Evolutionary conservation across 768 basidiomycete species (phyloP), one percentile per base, ranked within the genome.

Genomic region (Pisolithus tinctorius): DNA sequence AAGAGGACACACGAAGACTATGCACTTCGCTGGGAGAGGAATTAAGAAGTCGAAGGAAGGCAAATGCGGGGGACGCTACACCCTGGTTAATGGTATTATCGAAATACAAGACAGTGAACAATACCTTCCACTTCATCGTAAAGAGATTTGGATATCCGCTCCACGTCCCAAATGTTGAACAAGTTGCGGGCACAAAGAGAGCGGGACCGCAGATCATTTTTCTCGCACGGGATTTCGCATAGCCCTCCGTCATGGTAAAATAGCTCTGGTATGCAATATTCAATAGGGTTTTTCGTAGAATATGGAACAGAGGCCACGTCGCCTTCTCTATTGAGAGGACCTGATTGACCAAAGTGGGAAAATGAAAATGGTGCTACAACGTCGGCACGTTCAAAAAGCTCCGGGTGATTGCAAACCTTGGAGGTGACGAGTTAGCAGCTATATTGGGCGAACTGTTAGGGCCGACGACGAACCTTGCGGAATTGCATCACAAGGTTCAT

Each of bases 401-500:
- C 95, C 0, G 96, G 96, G 59, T 99, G 96, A 61, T 97, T 98
- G 77, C 95, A 98, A 56, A 95, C 92, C 88, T 90, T 46, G 9
- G 13, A 25, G 4, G 29, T 29, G 30, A 47, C 37, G 7, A 30
- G 25, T 39, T 29, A 57, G 16, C 60, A 49, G 53, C 31, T 47
- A 43, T 20, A 20, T 23, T 17, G 7, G n/a, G 3, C 14, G 34
- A 34, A 45, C 7, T 2, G 6, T 45, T n/a, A 23, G 39, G 40
- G 45, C 13, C 30, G 2, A 34, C 13, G 34, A 51, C 69, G 26
- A 49, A 89, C 92, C 77, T 99, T 99, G 58, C 96, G 85, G 77
- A 98, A 98, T 67, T 99, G 96, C 96, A 99, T 99, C 55, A 99
- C 96, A 54, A 99, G 79, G 69, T 98, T 99, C 95, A 98, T 98